Conservation (phyloP, 306 rosid species). For the Vigna angularis region DNA sequence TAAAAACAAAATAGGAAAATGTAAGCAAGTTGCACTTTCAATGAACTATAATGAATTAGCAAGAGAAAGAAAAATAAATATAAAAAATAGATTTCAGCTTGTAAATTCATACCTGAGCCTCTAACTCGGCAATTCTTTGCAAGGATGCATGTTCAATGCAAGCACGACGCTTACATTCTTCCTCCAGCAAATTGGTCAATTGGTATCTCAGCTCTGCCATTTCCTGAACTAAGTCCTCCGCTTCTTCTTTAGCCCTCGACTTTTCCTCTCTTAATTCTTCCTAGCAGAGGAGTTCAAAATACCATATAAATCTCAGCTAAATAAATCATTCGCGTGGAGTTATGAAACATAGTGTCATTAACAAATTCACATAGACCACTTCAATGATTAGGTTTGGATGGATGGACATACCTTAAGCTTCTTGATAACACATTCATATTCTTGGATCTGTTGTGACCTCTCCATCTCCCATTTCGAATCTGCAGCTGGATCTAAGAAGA, state of each 20-base stretch:
- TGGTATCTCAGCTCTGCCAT: slow-evolving; percentile 96
- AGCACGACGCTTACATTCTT: slow-evolving; percentile 90
- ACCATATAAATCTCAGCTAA: slow-evolving; percentile 33
- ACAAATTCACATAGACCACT: slow-evolving; percentile 28
- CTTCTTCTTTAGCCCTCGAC: slow-evolving; percentile 88
- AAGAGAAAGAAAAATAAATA: neutral
- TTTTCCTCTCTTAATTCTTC: slow-evolving; percentile 81
- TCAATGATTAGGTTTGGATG: slow-evolving; percentile 23
- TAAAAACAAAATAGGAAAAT: slow-evolving; percentile 28
- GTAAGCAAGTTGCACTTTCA: neutral
- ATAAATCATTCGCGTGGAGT: slow-evolving; percentile 19
- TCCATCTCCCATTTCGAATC: slow-evolving; percentile 53
- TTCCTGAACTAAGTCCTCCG: slow-evolving; percentile 94
- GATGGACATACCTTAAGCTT: slow-evolving; percentile 74
- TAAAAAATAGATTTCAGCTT: slow-evolving; percentile 2
- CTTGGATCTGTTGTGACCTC: slow-evolving; percentile 58
- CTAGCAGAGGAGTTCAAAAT: slow-evolving; percentile 55
- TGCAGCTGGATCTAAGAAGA: slow-evolving; percentile 47
- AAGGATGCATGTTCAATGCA: slow-evolving; percentile 89
- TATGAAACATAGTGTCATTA: slow-evolving; percentile 20
- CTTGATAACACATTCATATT: slow-evolving; percentile 73
- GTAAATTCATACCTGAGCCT: slow-evolving; percentile 72
- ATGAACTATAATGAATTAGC: slow-evolving; percentile 21
- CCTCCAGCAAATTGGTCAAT: slow-evolving; percentile 83
- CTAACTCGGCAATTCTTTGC: slow-evolving; percentile 87